Base-by-base conservation (phyloP, 2,329 filamentous ascomycete species). In the Nemania sp. region DNA sequence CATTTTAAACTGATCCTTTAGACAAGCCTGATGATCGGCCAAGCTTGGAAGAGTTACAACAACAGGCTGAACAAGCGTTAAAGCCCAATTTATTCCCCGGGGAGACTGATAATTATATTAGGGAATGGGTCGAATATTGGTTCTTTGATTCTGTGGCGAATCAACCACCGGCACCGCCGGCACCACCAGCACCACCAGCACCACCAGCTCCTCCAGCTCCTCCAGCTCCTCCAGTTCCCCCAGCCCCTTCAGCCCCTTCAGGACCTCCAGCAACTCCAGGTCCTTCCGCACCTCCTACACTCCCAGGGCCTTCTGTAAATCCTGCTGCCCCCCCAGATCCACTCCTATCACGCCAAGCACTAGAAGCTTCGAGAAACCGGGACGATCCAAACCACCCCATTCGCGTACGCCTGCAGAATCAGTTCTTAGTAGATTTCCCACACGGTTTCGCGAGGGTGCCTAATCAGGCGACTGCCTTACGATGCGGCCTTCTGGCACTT, bases 11-110 rank as follows among this genome's bases (percentile, higher is more conserved):
- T n/a, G n/a, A n/a, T n/a, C n/a, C n/a, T n/a, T n/a, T n/a, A n/a
- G n/a, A n/a, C n/a, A n/a, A 59, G 11, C 75, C 73, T 11, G 26
- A 35, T 0, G 58, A 74, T 20, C 72, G 74, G 2, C 73, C 74
- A 8, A 58, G 45, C 6, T 49, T 77, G 5, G 63, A 68, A 29
- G 15, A 22, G 0, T 63, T 77, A 1, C 38, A 74, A 6, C 11
- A 13, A 5, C 59, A 73, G 27, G 73, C 73, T 1, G 38, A 41
- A 11, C n/a, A n/a, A 2, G 68, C 60, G 1, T 6, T 58, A 6
- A 2, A 41, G 13, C 51, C 35, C n/a, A 2, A 24, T 6, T 72
- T n/a, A n/a, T n/a, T 64, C 47, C 10, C 22, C 3, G 49, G 43
- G 2, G 74, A 77, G 58, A 27, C 35, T 2, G 74, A 75, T 32